Evolutionary conservation across 345 rosid genomes (phyloP), one percentile per base, ranked within the genome.

Genomic region (Ceriops tagal): DNA sequence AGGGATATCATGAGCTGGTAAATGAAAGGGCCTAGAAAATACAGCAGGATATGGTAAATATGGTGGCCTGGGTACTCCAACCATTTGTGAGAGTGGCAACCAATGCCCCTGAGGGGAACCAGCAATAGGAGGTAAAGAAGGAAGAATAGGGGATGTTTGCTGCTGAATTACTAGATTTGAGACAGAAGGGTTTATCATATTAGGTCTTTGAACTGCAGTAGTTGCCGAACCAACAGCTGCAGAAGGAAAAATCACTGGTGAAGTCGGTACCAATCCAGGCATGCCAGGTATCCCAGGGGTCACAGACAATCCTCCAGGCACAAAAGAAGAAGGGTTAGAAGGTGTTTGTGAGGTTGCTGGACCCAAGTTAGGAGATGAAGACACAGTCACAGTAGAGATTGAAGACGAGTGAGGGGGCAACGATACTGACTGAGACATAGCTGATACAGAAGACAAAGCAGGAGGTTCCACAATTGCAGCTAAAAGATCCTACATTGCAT

Each of bases 51-150:
- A 87, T 24, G 91, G 83, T 68, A 83, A 53, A 81, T 83, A 83
- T 2, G 82, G 85, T 24, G 86, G 84, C 83, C 93, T 84, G 53
- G 83, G 80, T 71, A 81, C 65, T 67, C 86, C 85, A 76, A 87
- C 89, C 76, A 84, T 77, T 70, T 78, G 88, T 20, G 87, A 89
- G 70, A 89, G 93, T 69, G 84, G 97, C 84, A 85, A 71, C 98
- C 96, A 88, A 65, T 69, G 84, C 73, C 88, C 92, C 70, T 82
- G 96, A 32, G 89, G 87, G 49, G 82, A 67, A 76, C 83, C 82
- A 83, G 77, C 83, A 78, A 86, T 78, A 68, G 86, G 27, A 78
- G 93, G 89, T 58, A 84, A 61, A 52, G 95, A 75, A 66, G 88
- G 82, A 77, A 82, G 84, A 53, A 87, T 75, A 64, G 89, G 86